phyloP scores from a whole-genome alignment of 768 basidiomycete species.

The Sutorius australiensis region DNA sequence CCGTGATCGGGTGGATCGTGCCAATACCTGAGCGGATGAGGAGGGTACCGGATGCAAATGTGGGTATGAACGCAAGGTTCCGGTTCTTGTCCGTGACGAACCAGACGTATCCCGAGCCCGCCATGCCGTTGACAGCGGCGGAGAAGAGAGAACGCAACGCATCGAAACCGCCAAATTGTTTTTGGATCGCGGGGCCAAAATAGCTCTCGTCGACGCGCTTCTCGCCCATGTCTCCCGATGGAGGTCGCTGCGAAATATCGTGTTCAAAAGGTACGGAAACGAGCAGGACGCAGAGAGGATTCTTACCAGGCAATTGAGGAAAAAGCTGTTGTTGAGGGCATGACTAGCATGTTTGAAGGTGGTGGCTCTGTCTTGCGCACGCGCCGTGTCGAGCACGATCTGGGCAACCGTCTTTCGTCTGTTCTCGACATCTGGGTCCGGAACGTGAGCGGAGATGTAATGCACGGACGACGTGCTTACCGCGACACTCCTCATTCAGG shows the following conservation, averaged over 20 bases:
- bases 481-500: constrained; percentile 68
- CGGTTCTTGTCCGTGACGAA: constrained; percentile 68
- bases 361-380: constrained; percentile 53
- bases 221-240: constrained; percentile 24
- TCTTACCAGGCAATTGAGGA: constrained; percentile 82
- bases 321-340: constrained; percentile 94
- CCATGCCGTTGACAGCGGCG: constrained; percentile 74
- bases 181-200: constrained; percentile 21
- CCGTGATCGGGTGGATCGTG: constrained; percentile 23
- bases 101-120: constrained; percentile 82
- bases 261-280: neutral
- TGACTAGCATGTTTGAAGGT: constrained; percentile 90
- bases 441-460: neutral
- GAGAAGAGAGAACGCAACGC: constrained; percentile 73
- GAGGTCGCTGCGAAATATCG: constrained; percentile 29
- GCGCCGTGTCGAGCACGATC: constrained; percentile 66
- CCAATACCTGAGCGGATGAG: constrained; percentile 62
- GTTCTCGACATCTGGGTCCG: constrained; percentile 47
- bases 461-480: constrained; percentile 39
- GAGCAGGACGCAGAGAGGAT: neutral
- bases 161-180: constrained; percentile 58
- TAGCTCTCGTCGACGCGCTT: constrained; percentile 10
- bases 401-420: constrained; percentile 60
- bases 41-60: constrained; percentile 85
- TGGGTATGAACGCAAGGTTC: constrained; percentile 71